Evolutionary conservation across 2,329 filamentous ascomycete species (phyloP).

Genomic region (Sporothrix luriei): DNA sequence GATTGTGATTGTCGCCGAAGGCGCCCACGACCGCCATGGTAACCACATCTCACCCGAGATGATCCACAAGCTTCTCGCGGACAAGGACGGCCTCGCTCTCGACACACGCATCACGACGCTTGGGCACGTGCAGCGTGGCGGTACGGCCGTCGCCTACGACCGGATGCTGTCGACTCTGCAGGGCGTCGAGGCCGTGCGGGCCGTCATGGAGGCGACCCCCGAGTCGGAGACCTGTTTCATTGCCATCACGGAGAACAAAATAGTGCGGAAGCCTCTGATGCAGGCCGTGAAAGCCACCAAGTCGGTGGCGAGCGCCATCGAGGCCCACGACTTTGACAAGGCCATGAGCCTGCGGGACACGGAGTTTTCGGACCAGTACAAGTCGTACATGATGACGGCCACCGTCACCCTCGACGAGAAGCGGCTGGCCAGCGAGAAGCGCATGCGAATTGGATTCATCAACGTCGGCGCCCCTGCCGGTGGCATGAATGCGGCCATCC

Average conservation of each 20-base stretch:
- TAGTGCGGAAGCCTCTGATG: conserved; percentile 84
- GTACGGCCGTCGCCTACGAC: conserved; percentile 89
- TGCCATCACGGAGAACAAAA: conserved; percentile 97
- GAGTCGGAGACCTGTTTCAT: conserved; percentile 93
- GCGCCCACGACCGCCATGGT: conserved; percentile 81
- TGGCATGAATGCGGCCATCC: conserved; percentile 96
- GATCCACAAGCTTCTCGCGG: conserved; percentile 86
- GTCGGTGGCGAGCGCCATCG: conserved; percentile 78
- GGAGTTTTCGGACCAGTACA: conserved; percentile 91
- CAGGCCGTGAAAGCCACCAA: conserved; percentile 86
- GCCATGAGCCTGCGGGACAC: conserved; percentile 89
- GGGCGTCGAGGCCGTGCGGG: conserved; percentile 90
- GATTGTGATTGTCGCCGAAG: conserved; percentile 96
- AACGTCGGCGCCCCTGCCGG: conserved; percentile 95
- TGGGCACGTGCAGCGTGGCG: conserved; percentile 96
- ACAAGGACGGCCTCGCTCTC: conserved; percentile 70
- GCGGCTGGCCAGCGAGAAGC: conserved; percentile 69
- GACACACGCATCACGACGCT: conserved; percentile 95
- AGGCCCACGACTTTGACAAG: conserved; percentile 78
- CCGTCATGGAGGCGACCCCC: conserved; percentile 84
- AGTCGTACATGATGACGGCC: conserved; percentile 88
- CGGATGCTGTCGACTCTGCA: conserved; percentile 90
- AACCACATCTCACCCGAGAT: conserved; percentile 78
- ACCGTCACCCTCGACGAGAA: conserved; percentile 71
- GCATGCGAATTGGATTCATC: conserved; percentile 92